A percentile compares a stretch with the other conserved stretches of the same genome.
phyloP scores from a whole-genome alignment of 2,329 filamentous ascomycete genomes.

The Dothistroma pini region DNA sequence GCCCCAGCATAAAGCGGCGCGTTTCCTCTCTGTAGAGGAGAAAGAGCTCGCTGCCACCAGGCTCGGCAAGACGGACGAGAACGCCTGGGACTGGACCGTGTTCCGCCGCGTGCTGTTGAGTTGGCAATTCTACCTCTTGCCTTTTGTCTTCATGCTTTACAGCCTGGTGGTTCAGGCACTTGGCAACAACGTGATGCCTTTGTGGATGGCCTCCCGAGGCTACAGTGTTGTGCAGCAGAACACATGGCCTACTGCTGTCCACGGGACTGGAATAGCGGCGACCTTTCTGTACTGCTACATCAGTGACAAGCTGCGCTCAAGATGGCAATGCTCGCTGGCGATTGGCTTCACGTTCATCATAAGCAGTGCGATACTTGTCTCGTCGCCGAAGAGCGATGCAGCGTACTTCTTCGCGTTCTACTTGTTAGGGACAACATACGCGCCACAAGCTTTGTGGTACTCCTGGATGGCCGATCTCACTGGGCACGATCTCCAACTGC shows the following conservation, averaged over 20 bases:
- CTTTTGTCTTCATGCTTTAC: slow-evolving; percentile 47
- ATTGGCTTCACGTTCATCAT: slow-evolving; percentile 45
- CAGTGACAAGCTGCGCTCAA: slow-evolving; percentile 43
- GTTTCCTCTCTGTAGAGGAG: slow-evolving; percentile 39
- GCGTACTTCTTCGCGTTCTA: slow-evolving; percentile 47
- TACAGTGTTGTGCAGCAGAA: slow-evolving; percentile 45
- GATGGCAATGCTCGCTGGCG: slow-evolving; percentile 44
- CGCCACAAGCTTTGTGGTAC: slow-evolving; percentile 48
- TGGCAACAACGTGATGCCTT: slow-evolving; percentile 44
- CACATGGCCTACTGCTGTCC: slow-evolving; percentile 44
- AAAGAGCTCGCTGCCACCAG: slow-evolving; percentile 39
- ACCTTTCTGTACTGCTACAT: slow-evolving; percentile 42
- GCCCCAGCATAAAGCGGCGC: slow-evolving; percentile 41
- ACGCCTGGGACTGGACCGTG: slow-evolving; percentile 28
- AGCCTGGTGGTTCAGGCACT: slow-evolving; percentile 45
- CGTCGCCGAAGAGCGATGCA: slow-evolving; percentile 33
- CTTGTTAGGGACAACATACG: slow-evolving; percentile 44
- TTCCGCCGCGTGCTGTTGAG: slow-evolving; percentile 38
- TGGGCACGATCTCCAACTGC: slow-evolving; percentile 40
- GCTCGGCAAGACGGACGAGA: slow-evolving; percentile 33
- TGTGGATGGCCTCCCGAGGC: slow-evolving; percentile 46
- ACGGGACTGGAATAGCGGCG: slow-evolving; percentile 43
- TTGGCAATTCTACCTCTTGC: slow-evolving; percentile 48
- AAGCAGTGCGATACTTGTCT: slow-evolving; percentile 39
- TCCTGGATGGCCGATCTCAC: slow-evolving; percentile 48